Conservation (phyloP, 2,329 filamentous ascomycete species). For the Aspergillus candidus region DNA sequence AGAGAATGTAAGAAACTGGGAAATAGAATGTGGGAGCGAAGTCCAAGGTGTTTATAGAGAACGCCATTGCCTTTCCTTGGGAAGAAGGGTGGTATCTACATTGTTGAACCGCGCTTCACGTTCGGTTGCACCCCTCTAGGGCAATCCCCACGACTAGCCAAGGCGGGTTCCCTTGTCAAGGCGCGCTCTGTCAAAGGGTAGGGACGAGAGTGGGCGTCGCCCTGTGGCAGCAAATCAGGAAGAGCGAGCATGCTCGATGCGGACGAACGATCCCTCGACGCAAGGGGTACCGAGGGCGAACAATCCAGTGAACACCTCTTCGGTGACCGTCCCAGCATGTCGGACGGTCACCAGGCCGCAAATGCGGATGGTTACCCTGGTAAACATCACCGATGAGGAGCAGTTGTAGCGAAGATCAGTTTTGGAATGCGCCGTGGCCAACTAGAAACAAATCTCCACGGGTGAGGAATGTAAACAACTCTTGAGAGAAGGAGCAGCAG, state of each 20-base stretch:
- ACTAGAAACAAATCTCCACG: conserved; percentile 17
- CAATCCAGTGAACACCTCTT: conserved; percentile 31
- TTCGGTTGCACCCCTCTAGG: conserved; percentile 34
- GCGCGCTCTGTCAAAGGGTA: conserved; percentile 27
- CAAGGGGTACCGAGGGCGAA: conserved; percentile 32
- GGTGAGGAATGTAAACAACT: conserved; percentile 27
- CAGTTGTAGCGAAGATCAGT: conserved; percentile 25
- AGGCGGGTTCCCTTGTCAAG: conserved; percentile 14
- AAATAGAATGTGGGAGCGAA: conserved; percentile 42
- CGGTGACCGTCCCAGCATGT: conserved; percentile 30
- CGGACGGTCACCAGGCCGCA: conserved; percentile 10
- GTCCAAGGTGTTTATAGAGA: conserved; percentile 38
- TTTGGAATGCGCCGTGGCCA: conserved; percentile 29
- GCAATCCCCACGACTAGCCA: conserved; percentile 27
- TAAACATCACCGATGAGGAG: conserved; percentile 20
- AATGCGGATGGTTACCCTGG: conserved; percentile 11
- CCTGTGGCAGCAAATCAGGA: conserved; percentile 36
- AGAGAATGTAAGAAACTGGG: conserved; percentile 40
- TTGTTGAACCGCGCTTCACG: conserved; percentile 30
- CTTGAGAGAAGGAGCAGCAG: conserved; percentile 20
- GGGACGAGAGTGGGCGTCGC: conserved; percentile 21
- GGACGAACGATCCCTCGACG: conserved; percentile 24
- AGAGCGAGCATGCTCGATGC: conserved; percentile 29
- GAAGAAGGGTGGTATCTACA: conserved; percentile 28
- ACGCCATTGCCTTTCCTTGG: conserved; percentile 24